Conservation (phyloP, 164 flowering plant species). For the Akebia trifoliata region DNA sequence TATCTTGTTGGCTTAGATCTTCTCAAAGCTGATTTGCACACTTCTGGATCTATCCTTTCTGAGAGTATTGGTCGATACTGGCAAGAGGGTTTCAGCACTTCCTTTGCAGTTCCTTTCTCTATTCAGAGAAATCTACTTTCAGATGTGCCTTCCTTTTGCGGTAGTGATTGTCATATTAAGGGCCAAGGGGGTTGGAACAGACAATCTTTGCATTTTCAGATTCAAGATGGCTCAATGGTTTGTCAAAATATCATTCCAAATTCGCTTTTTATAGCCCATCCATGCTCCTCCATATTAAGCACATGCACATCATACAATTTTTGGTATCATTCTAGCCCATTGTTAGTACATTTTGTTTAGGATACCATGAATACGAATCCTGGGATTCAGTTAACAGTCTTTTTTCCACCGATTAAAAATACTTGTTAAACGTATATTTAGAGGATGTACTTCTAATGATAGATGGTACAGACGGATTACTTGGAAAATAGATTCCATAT, state of each 20-base stretch:
- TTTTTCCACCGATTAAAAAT: no score
- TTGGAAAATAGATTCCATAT: no score
- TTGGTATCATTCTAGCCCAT: not conserved
- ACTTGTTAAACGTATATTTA: no score
- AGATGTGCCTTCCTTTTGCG: constrained; percentile 36
- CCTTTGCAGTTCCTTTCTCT: constrained; percentile 41
- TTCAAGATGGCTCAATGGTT: constrained; percentile 48
- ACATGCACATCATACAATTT: not conserved
- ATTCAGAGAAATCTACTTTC: constrained; percentile 29
- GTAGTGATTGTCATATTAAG: constrained; percentile 40
- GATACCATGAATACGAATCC: no score
- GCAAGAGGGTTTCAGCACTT: constrained; percentile 44
- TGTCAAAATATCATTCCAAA: constrained; percentile 24
- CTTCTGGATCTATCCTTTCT: constrained; percentile 34
- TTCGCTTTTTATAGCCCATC: not conserved
- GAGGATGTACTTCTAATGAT: no score
- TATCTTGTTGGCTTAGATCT: constrained; percentile 51
- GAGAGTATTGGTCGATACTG: constrained; percentile 34
- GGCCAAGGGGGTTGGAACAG: constrained; percentile 40
- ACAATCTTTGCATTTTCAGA: constrained; percentile 41
- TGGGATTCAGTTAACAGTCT: no score
- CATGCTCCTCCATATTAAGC: not conserved
- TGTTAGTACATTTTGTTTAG: not conserved
- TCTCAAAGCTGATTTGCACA: constrained; percentile 35
- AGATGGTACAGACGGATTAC: no score